Base-by-base conservation (phyloP, 345 rosid genomes). In the Eucalyptus grandis region DNA sequence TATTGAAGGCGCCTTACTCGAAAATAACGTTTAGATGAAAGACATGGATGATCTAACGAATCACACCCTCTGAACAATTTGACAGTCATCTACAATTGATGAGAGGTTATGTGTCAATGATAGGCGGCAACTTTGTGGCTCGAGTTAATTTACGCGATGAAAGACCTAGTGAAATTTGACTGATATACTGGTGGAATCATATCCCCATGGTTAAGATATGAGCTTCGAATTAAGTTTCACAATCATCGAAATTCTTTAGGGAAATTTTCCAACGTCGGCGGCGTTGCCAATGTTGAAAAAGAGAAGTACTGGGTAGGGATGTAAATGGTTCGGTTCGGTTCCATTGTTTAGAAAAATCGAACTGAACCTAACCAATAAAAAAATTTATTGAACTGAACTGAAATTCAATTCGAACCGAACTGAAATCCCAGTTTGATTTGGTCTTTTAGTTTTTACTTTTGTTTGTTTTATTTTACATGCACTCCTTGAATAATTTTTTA, bases 381-480 rank as follows among this genome's bases (percentile, higher is more conserved):
- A 51, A 51, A 51, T 17, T 51, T 51, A 7, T 51, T 51, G 3
- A 51, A 51, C 22, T 0, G 1, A 53, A 53, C 0, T 7, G 0
- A 53, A 53, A 53, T 17, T 53, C 2, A 0, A 53, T 53, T 2
- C 4, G 2, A 53, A 53, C 56, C 1, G 2, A 51, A 51, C 4
- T 0, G 2, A 53, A 17, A 17, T 53, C 56, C 9, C 2, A 7
- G 0, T 53, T 17, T 0, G 4, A 3, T 17, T 53, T 19, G 24
- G 4, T 53, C 24, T 53, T 53, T 53, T 0, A 0, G 0, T 53
- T 53, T 7, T 53, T 17, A 17, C 56, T 51, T 51, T 17, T 17
- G 22, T 51, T 51, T 17, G 22, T 53, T 53, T 53, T 17, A 7
- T 53, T 4, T 4, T 17, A 19, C 56, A 7, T 53, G 56, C 9